These are phyloP conservation scores for Fraxinus nigra DNA, from an alignment of 305 asterid genomes.

Conservation along the genomic window DNA sequence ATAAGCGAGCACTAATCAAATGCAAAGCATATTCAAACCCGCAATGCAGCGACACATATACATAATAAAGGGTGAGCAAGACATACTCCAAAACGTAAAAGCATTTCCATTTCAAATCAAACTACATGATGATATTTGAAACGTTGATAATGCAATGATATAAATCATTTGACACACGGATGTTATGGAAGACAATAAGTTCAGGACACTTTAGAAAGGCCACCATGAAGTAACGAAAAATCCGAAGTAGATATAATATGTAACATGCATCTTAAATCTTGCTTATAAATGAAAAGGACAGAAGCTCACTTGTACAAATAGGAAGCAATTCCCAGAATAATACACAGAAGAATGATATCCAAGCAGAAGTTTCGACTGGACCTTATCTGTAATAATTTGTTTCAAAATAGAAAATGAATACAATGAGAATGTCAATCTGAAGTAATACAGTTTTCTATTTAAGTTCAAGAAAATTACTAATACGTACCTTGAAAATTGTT, in stretches of 20 bases:
- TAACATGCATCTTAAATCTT: not conserved
- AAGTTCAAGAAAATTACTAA: not conserved
- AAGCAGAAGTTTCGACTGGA: constrained; percentile 65
- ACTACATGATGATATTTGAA: not conserved
- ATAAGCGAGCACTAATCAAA: not conserved
- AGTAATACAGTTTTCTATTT: not conserved
- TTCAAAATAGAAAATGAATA: not conserved
- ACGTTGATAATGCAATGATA: not conserved
- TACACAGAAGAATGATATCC: constrained; percentile 62
- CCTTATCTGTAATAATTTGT: constrained; percentile 48
- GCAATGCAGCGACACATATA: not conserved
- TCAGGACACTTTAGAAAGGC: not conserved
- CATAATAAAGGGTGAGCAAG: not conserved
- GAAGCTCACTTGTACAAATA: constrained; percentile 76
- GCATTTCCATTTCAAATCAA: not conserved
- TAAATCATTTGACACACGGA: not conserved
- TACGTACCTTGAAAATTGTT: constrained; percentile 44
- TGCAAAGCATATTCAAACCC: not conserved
- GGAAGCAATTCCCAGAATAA: constrained; percentile 69
- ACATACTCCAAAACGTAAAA: not conserved
- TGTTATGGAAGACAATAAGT: not conserved
- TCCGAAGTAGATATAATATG: not conserved
- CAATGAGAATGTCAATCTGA: not conserved
- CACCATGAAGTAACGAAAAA: not conserved
- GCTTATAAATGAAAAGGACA: not conserved